Conservation (phyloP, 768 basidiomycete genomes). For the Lactifluus subvellereus region DNA sequence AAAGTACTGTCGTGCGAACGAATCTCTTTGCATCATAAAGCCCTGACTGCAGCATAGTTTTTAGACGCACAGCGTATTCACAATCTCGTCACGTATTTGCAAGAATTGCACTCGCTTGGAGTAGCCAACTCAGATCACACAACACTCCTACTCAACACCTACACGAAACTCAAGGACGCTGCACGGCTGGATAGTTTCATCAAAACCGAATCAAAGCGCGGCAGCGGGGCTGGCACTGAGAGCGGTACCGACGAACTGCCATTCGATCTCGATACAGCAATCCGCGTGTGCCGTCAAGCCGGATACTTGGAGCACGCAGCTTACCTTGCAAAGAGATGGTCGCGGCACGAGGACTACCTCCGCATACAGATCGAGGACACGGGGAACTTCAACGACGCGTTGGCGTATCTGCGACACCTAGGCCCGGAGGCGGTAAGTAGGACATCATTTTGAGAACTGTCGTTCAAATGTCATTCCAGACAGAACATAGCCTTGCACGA, state of each 20-base stretch:
- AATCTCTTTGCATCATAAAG: background rate
- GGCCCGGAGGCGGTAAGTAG: constrained; percentile 73
- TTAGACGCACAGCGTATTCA: constrained; percentile 95
- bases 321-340: constrained; percentile 89
- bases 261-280: constrained; percentile 95
- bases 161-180: constrained; percentile 94
- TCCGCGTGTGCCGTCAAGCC: constrained; percentile 93
- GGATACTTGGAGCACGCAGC: constrained; percentile 94
- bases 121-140: constrained; percentile 96
- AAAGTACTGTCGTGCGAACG: constrained; percentile 50
- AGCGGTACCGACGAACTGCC: constrained; percentile 63
- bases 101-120: constrained; percentile 85
- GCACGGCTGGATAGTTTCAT: constrained; percentile 86
- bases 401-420: constrained; percentile 71
- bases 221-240: constrained; percentile 41
- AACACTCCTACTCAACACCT: constrained; percentile 92
- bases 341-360: constrained; percentile 87
- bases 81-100: constrained; percentile 91
- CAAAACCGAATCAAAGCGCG: constrained; percentile 68
- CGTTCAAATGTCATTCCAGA: constrained; percentile 39
- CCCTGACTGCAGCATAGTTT: constrained; percentile 49
- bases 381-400: constrained; percentile 71
- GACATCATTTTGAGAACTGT: background rate
- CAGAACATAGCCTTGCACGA: constrained; percentile 77
- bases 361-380: constrained; percentile 93